Conservation (phyloP, 1,139 yeast species). For the Nadsonia starkeyi-henricii region DNA sequence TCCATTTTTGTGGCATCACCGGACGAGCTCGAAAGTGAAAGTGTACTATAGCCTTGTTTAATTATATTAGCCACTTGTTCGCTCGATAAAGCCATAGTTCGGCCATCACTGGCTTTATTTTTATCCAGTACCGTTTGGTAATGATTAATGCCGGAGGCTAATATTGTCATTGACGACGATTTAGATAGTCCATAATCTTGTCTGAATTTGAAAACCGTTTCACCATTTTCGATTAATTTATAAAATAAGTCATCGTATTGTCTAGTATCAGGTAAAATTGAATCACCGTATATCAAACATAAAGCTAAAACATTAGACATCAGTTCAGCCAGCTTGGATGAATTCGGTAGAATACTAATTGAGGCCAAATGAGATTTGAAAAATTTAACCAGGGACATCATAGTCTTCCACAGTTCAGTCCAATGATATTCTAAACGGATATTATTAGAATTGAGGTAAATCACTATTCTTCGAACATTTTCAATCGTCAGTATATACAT, state of each 20-base stretch:
- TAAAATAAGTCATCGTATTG: conserved; percentile 25
- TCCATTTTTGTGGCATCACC: neutral
- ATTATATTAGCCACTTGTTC: neutral
- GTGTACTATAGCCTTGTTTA: conserved; percentile 3
- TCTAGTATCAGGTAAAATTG: conserved; percentile 17
- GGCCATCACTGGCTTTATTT: conserved; percentile 1
- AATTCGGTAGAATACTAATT: conserved; percentile 7
- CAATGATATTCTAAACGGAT: conserved; percentile 22
- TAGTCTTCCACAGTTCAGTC: conserved; percentile 26
- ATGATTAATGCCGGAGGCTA: conserved; percentile 4
- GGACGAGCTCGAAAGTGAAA: conserved; percentile 2
- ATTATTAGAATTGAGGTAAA: conserved; percentile 13
- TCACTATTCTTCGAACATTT: conserved; percentile 16
- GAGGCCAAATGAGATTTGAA: conserved; percentile 13
- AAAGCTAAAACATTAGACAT: conserved; percentile 18
- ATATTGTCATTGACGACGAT: conserved; percentile 3
- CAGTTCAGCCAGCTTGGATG: conserved; percentile 15
- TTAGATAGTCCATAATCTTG: conserved; percentile 2
- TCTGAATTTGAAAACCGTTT: neutral
- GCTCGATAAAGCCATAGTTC: conserved; percentile 1
- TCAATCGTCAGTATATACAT: conserved; percentile 20
- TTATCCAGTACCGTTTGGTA: conserved; percentile 2
- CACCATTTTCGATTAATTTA: conserved; percentile 16
- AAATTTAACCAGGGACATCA: conserved; percentile 19
- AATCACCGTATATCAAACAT: conserved; percentile 22